Base-by-base conservation (phyloP, 805 yeast species). In the Myxozyma kluyveri region DNA sequence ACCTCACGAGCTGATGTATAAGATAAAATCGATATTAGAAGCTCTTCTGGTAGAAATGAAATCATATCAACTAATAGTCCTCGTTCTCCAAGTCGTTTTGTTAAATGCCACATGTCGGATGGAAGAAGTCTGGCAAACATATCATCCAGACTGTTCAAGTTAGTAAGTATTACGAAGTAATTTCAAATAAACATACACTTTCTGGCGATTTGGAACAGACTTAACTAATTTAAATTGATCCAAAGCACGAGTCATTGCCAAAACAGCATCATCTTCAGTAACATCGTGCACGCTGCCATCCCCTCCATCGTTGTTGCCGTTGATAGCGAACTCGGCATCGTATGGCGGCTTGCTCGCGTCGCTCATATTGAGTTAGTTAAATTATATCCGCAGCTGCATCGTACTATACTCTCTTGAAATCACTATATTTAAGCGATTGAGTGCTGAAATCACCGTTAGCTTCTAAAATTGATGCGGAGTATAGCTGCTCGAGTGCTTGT, bases 71-170 rank as follows among this genome's bases (percentile, higher is more conserved):
- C 57, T 27, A 50, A 54, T 10, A 52, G 46, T 17, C 52, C 54
- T 12, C 60, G 48, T 26, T 56, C 60, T 17, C 54, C 54, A 19
- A 56, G 51, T 2, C 45, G 35, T 2, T 45, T 48, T 2, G 60
- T 56, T 17, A 56, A 52, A 43, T 56, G 52, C 60, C 60, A 56
- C 24, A 56, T 36, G 32, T 56, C 60, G 3, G 60, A 56, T 4
- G 60, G 60, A 23, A 48, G 44, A 24, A 56, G 42, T 23, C 49
- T 45, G 4, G 54, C 44, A 31, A 53, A 45, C 9, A 56, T 33
- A 4, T 27, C 18, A 19, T 56, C 50, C 12, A 56, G 47, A 32
- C 55, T 50, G 32, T 12, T 7, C 19, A 17, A 14, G 22, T 19
- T 14, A 17, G 40, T 19, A 31, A n/a, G n/a, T 14, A 12, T 12